Evolutionary conservation across 1,284 basidiomycete species (phyloP).

Genomic region (Ustilago sp.): DNA sequence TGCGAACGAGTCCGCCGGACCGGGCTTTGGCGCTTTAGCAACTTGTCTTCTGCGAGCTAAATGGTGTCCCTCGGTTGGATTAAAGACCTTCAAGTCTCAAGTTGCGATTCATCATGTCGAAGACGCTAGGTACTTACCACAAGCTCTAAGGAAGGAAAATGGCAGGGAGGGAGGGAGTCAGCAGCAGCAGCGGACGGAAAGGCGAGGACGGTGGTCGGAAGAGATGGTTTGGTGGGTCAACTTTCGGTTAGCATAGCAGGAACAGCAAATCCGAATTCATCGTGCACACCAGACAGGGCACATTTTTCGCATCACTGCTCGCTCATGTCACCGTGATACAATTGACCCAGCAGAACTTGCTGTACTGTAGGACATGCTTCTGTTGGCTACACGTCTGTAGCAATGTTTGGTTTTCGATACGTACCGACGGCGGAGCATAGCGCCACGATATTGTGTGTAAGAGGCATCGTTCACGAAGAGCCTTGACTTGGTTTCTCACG

Average conservation of each 20-base stretch:
- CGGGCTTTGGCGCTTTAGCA: background rate
- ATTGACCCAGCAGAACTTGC: background rate
- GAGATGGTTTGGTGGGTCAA: background rate
- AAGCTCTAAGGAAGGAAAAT: slow-evolving; percentile 39
- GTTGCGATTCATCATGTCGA: background rate
- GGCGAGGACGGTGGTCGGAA: slow-evolving; percentile 40
- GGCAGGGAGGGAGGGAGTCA: slow-evolving; percentile 19
- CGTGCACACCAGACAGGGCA: background rate
- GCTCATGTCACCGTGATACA: background rate
- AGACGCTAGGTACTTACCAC: slow-evolving; percentile 35
- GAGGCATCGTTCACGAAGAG: background rate
- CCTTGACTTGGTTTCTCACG: background rate
- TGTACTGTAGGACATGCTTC: background rate
- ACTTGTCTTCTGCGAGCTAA: background rate
- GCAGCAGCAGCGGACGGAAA: slow-evolving; percentile 33
- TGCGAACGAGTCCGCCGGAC: too few species aligned
- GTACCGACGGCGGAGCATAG: background rate
- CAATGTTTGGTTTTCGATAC: background rate
- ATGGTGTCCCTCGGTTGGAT: background rate
- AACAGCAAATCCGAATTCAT: background rate
- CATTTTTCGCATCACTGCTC: background rate
- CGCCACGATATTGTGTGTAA: background rate
- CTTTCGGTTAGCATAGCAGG: background rate
- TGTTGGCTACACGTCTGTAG: background rate
- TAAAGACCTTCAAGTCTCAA: too few species aligned